Base-by-base conservation (phyloP, 805 yeast species). In the Limtongia smithiae region DNA sequence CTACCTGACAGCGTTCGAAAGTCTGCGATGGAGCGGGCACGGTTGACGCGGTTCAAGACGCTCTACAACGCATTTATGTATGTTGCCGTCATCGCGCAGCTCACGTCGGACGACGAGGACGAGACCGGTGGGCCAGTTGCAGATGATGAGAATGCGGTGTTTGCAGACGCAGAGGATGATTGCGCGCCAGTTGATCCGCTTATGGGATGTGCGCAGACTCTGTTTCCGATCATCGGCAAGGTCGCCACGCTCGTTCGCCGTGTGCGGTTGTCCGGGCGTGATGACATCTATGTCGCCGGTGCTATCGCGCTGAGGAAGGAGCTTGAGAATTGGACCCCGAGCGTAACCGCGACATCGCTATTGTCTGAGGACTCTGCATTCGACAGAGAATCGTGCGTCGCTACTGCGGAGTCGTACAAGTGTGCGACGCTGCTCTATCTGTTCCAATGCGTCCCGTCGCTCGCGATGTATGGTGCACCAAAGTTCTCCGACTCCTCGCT, bases 381-480 rank as follows among this genome's bases (percentile, higher is more conserved):
- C 70, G 87, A 81, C 55, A 60, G 79, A 27, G 67, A 81, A 3
- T 75, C 83, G 8, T 78, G 83, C 50, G 70, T 82, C 22, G 77
- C 85, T 1, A 82, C 86, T 0, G 86, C 87, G 2, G 87, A 82
- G 60, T 82, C 86, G 0, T 82, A 82, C 63, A 62, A 85, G 34
- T 79, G 71, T 62, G 74, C 85, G 1, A 71, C 84, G 0, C 62
- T 82, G 33, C 60, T 82, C 18, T 81, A 79, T 59, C 64, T 82
- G 27, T 85, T 81, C 62, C 86, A 82, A 60, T 82, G 85, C 0
- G 85, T 82, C 3, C 87, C 88, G 0, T 85, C 82, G 55, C 72
- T 81, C 8, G 48, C 55, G 11, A 47, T 8, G 17, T 27, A 35
- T 22, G 42, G 39, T 20, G 38, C 50, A 3, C 44, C 45, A 7